Conservation (phyloP, 192 early-diverging fungal genomes). For the Bifiguratus adelaidae region DNA sequence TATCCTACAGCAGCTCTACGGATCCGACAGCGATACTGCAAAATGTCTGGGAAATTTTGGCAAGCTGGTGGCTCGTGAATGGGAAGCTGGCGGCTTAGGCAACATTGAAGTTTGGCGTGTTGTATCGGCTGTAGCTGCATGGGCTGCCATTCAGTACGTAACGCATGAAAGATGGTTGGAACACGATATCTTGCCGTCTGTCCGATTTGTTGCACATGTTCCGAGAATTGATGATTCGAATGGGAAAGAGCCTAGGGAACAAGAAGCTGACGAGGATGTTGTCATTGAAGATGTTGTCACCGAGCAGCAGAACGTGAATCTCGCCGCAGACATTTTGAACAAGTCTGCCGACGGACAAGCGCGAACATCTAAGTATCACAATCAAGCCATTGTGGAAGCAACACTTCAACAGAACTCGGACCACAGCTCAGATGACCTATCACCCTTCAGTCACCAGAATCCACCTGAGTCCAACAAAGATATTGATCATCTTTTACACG, state of each 20-base stretch:
- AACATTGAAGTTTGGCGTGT: constrained; percentile 28
- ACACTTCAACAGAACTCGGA: background rate
- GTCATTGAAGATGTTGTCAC: background rate
- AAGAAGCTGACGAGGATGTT: constrained; percentile 15
- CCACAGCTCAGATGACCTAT: background rate
- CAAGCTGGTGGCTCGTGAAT: constrained; percentile 25
- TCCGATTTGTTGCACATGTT: constrained; percentile 14
- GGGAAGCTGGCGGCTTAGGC: constrained; percentile 28
- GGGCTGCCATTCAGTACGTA: constrained; percentile 16
- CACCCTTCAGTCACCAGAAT: background rate
- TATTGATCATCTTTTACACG: constrained; percentile 11
- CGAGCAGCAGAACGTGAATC: background rate
- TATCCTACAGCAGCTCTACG: constrained; percentile 22
- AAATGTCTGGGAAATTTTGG: constrained; percentile 27
- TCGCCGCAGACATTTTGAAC: background rate
- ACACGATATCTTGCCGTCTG: constrained; percentile 8
- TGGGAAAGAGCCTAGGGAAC: constrained; percentile 3
- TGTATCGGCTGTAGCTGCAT: too few species aligned
- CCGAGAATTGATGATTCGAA: constrained; percentile 9
- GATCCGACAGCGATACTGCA: constrained; percentile 22
- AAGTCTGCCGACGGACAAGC: background rate
- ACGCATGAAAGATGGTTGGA: constrained; percentile 18
- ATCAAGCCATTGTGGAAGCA: constrained; percentile 2
- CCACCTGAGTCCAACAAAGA: constrained; percentile 3
- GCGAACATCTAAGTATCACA: constrained; percentile 1